These are phyloP conservation scores for Periglandula ipomoeae DNA, from an alignment of 2,329 filamentous ascomycete species.

Conservation along the genomic window DNA sequence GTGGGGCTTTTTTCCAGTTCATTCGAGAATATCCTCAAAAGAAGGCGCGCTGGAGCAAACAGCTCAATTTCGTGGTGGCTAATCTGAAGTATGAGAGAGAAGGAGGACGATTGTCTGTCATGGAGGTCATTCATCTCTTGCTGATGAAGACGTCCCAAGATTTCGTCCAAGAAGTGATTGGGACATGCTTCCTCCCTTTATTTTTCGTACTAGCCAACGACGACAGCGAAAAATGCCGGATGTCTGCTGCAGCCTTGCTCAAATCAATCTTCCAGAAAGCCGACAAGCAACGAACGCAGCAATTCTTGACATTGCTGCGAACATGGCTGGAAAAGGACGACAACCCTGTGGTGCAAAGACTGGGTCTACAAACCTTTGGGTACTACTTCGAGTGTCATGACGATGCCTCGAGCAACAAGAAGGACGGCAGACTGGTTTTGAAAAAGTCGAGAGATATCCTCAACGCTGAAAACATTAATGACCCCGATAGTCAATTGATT, in stretches of 20 bases:
- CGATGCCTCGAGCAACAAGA: conserved; percentile 48
- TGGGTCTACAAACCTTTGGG: conserved; percentile 72
- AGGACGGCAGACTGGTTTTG: conserved; percentile 57
- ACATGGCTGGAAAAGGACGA: conserved; percentile 69
- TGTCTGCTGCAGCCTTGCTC: conserved; percentile 70
- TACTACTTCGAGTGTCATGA: conserved; percentile 70
- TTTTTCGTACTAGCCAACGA: conserved; percentile 84
- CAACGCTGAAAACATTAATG: conserved; percentile 41
- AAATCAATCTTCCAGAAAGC: conserved; percentile 73
- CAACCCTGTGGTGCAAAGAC: conserved; percentile 59
- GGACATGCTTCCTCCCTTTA: conserved; percentile 76
- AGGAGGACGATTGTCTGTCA: conserved; percentile 81
- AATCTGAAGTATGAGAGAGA: conserved; percentile 88
- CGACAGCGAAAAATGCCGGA: conserved; percentile 73
- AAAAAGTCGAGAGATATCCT: conserved; percentile 45
- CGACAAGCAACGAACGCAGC: conserved; percentile 60
- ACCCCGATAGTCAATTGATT: conserved; percentile 59
- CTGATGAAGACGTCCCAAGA: conserved; percentile 76
- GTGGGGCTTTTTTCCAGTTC: conserved; percentile 90
- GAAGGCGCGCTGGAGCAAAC: conserved; percentile 79
- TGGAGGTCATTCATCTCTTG: conserved; percentile 85
- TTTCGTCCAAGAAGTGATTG: conserved; percentile 71
- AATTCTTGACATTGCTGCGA: conserved; percentile 61
- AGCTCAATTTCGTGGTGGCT: conserved; percentile 78
- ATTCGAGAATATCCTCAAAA: conserved; percentile 90